Base-by-base conservation (phyloP, 2,329 filamentous ascomycete species). In the Hypoxylon sp. region DNA sequence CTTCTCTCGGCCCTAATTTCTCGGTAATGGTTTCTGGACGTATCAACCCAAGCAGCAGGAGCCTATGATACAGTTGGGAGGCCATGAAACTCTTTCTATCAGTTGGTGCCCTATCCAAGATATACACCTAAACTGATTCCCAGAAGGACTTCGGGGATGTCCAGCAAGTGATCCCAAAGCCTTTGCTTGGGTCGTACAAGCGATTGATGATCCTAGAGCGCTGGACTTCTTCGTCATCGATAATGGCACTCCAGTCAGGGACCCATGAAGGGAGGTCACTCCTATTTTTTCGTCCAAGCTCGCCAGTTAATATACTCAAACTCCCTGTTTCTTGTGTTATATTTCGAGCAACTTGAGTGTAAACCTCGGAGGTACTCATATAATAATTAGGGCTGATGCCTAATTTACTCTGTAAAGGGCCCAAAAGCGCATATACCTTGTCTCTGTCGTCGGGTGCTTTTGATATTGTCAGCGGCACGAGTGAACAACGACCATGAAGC, bases 211-310 rank as follows among this genome's bases (percentile, higher is more conserved):
- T 6, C 19, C 34, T 19, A 19, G 2, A 20, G 17, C 22, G 15
- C 6, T 6, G 8, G 15, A 54, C 17, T 41, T 53, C 43, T 11
- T 54, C 44, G 26, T 26, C 24, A 3, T 55, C 11, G 15, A 6
- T 49, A 15, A 49, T 19, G 5, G 50, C 43, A 10, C 57, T 48
- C 50, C 26, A 55, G 11, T 34, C 32, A 34, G 32, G 32, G 8
- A 34, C 32, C 32, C 32, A 34, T 15, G 32, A 34, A 34, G 32
- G 32, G 11, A 34, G 32, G 11, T 34, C 32, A 11, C 32, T 15
- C 32, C 32, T 34, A 34, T 34, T 34, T 10, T 34, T 34, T 15
- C 8, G 8, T 5, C 32, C 32, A 34, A 34, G 32, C 4, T 5
- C 4, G 4, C 32, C 32, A 15, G 13, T 10, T 3, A 34, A 10